Percentiles rank a stretch among this genome's conserved stretches.
Conservation (phyloP, 2,329 filamentous ascomycete species). For the Polytolypa hystricis region DNA sequence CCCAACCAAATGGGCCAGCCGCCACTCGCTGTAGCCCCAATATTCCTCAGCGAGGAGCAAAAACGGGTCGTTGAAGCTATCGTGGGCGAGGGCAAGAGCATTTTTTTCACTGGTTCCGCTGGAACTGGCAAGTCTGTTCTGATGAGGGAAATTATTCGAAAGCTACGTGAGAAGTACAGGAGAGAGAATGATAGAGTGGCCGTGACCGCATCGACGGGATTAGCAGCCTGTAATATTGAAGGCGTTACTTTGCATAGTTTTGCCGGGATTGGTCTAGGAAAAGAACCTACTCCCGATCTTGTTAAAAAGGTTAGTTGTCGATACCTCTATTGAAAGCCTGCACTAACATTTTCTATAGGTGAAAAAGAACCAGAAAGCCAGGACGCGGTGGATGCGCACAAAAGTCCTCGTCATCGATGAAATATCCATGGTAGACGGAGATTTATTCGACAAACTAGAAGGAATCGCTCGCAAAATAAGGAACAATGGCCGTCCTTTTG, state of each 20-base stretch:
- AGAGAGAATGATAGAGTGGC: slow-evolving; percentile 75
- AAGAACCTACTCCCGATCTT: slow-evolving; percentile 68
- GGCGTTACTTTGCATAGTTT: slow-evolving; percentile 95
- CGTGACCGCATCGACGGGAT: slow-evolving; percentile 87
- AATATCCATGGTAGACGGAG: slow-evolving; percentile 96
- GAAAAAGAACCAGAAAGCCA: slow-evolving; percentile 75
- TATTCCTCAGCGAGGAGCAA: slow-evolving; percentile 79
- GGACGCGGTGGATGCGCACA: slow-evolving; percentile 76
- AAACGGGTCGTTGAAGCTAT: slow-evolving; percentile 73
- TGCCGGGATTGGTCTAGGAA: slow-evolving; percentile 86
- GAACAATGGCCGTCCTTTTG: slow-evolving; percentile 86
- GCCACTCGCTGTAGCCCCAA: slow-evolving; percentile 36
- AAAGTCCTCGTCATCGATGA: slow-evolving; percentile 88
- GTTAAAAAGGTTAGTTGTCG: slow-evolving; percentile 56
- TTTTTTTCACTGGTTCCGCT: slow-evolving; percentile 96
- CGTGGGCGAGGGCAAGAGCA: slow-evolving; percentile 66
- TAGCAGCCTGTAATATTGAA: slow-evolving; percentile 93
- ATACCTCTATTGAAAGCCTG: slow-evolving; percentile 6
- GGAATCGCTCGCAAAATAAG: slow-evolving; percentile 73
- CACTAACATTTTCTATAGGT: slow-evolving; percentile 39
- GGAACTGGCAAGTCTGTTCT: slow-evolving; percentile 95
- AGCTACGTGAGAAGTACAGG: slow-evolving; percentile 63
- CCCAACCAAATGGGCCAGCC: slow-evolving; percentile 9
- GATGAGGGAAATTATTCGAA: slow-evolving; percentile 79
- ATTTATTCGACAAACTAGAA: slow-evolving; percentile 92